Evolutionary conservation across 1,284 basidiomycete species (phyloP).

Genomic region (Malassezia obtusa): DNA sequence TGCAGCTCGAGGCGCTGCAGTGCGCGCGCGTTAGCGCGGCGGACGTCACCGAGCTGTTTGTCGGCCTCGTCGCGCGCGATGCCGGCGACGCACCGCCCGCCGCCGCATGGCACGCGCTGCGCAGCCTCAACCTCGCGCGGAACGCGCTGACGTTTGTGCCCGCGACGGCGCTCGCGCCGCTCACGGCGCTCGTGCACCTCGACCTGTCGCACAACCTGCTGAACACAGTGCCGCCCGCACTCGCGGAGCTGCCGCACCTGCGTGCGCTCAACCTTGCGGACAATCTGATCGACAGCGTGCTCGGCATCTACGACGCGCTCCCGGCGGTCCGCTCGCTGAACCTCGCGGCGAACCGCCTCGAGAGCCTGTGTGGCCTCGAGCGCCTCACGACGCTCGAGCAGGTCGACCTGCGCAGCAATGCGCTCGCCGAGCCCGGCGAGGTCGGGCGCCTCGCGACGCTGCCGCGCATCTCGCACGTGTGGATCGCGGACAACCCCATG

Average conservation of each 20-base stretch:
- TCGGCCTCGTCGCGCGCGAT: conserved; percentile 66
- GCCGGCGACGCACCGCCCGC: conserved; percentile 52
- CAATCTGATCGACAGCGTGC: conserved; percentile 91
- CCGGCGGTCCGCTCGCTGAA: conserved; percentile 31
- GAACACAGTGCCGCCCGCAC: conserved; percentile 57
- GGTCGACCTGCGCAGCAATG: conserved; percentile 74
- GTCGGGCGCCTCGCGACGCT: conserved; percentile 71
- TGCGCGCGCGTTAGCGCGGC: conserved; percentile 68
- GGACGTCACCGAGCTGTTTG: conserved; percentile 69
- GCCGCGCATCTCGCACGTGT: conserved; percentile 55
- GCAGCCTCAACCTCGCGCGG: conserved; percentile 66
- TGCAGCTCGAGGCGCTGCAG: conserved; percentile 63
- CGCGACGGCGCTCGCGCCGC: conserved; percentile 49
- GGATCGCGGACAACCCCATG: conserved; percentile 35
- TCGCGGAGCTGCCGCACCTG: conserved; percentile 66
- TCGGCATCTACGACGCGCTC: conserved; percentile 55
- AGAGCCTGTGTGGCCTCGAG: conserved; percentile 86
- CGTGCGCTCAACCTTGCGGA: conserved; percentile 77
- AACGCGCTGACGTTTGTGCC: conserved; percentile 76
- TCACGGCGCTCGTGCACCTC: conserved; percentile 52
- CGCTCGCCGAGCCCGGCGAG: conserved; percentile 72
- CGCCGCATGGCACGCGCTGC: conserved; percentile 67
- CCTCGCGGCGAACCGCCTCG: conserved; percentile 62
- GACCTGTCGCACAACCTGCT: conserved; percentile 50
- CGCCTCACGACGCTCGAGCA: conserved; percentile 70